These are phyloP conservation scores for Vaccinium macrocarpon DNA, from an alignment of 148 eudicot genomes.

Conservation along the genomic window DNA sequence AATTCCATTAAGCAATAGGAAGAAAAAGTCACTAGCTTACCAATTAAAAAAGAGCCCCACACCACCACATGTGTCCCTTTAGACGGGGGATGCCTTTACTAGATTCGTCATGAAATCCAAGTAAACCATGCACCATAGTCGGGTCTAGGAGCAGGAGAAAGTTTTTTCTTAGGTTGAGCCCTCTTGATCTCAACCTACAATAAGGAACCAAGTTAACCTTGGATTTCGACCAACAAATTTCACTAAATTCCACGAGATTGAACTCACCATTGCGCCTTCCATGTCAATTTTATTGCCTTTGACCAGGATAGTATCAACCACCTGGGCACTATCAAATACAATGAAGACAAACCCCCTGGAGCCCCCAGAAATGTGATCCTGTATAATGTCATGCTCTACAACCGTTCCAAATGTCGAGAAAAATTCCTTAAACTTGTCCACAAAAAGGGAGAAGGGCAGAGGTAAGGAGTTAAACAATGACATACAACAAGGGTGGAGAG, in stretches of 20 bases:
- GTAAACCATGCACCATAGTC: constrained; percentile 30
- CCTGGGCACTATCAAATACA: constrained; percentile 58
- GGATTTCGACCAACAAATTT: too few species aligned
- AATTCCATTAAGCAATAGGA: too few species aligned
- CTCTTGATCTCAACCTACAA: constrained; percentile 74
- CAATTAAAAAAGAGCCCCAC: too few species aligned
- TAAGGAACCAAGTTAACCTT: too few species aligned
- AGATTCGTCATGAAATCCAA: background rate
- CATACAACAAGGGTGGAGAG: too few species aligned
- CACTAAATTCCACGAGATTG: too few species aligned
- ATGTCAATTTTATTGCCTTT: constrained; percentile 64
- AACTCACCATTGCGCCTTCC: constrained; percentile 32
- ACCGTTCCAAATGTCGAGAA: constrained; percentile 66
- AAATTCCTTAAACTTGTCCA: constrained; percentile 58
- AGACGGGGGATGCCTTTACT: background rate
- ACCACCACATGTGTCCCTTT: background rate
- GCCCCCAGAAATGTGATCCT: constrained; percentile 58
- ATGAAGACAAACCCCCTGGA: constrained; percentile 77
- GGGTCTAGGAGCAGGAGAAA: constrained; percentile 36
- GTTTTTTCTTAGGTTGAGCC: constrained; percentile 74
- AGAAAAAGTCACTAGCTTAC: too few species aligned
- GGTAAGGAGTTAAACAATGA: too few species aligned
- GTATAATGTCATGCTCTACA: constrained; percentile 63
- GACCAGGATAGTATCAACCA: constrained; percentile 48
- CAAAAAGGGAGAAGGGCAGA: too few species aligned